A percentile compares a stretch with the other conserved stretches of the same genome.
Evolutionary conservation across 2,329 filamentous ascomycete genomes (phyloP).

Genomic region (Aspergillus niger): DNA sequence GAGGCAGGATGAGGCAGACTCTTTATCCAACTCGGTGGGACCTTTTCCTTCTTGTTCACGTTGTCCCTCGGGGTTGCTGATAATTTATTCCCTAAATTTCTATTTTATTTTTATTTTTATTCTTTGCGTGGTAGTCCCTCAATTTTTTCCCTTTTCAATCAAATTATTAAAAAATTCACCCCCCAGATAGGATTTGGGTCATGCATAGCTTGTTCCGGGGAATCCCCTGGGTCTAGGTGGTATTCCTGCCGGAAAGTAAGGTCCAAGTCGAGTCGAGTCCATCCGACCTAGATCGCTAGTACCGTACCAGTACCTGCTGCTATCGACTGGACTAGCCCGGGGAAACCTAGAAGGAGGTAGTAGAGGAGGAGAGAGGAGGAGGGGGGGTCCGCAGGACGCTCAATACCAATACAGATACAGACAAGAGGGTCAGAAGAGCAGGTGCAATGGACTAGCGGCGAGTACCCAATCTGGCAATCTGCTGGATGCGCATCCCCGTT

Average conservation of each 20-base stretch:
- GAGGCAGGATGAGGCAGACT: conserved; percentile 17
- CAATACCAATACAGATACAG: not conserved
- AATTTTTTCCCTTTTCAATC: not conserved
- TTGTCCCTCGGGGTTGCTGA: not conserved
- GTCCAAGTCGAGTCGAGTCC: not conserved
- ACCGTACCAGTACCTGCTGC: conserved; percentile 3
- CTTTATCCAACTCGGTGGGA: conserved; percentile 30
- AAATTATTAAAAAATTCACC: not conserved
- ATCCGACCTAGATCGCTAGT: not conserved
- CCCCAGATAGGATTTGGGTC: conserved; percentile 1
- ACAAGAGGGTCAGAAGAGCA: not conserved
- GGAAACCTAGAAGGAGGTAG: not conserved
- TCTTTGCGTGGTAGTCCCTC: not conserved
- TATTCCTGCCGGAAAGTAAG: not conserved
- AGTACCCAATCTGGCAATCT: conserved; percentile 4
- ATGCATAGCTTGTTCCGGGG: conserved; percentile 11
- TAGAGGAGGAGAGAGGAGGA: not conserved
- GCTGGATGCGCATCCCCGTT: conserved; percentile 14
- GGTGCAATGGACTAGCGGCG: conserved; percentile 7
- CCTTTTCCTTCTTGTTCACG: conserved; percentile 6
- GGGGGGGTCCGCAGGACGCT: not conserved
- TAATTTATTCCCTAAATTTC: not conserved
- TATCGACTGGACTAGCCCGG: not conserved
- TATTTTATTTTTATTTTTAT: not conserved
- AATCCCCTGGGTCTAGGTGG: conserved; percentile 8